Conservation (phyloP, 371 early-diverging fungal species). For the Mucor circinelloides region DNA sequence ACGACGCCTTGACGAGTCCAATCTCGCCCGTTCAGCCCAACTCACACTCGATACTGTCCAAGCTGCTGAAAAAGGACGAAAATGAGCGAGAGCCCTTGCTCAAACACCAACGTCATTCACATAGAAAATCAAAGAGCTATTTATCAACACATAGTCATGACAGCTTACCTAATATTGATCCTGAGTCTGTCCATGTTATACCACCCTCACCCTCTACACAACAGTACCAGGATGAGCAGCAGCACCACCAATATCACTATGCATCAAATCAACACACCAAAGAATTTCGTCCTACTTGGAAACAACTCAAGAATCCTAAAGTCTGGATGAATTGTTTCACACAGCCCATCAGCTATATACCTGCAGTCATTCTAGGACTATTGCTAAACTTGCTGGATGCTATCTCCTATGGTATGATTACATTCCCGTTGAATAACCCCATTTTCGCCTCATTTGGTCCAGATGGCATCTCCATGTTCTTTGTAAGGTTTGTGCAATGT, state of each 20-base stretch:
- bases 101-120: neutral
- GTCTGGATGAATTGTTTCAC: slow-evolving; percentile 14
- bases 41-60: slow-evolving; percentile 16
- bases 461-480: slow-evolving; percentile 93
- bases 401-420: slow-evolving; percentile 91
- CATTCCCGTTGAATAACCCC: slow-evolving; percentile 82
- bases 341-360: slow-evolving; percentile 67
- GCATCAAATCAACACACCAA: neutral
- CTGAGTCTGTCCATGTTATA: neutral
- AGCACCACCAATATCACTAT: neutral
- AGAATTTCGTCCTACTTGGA: neutral
- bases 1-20: slow-evolving; percentile 7
- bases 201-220: neutral
- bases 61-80: slow-evolving; percentile 8
- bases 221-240: neutral
- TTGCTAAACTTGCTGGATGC: slow-evolving; percentile 93
- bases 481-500: slow-evolving; percentile 64
- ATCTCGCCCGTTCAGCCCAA: slow-evolving; percentile 9
- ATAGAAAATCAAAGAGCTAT: slow-evolving; percentile 8
- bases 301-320: slow-evolving; percentile 10
- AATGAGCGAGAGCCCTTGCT: slow-evolving; percentile 12
- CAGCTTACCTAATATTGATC: neutral
- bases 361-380: slow-evolving; percentile 89
- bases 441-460: slow-evolving; percentile 82
- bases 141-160: neutral